Evolutionary conservation across 192 early-diverging fungal genomes (phyloP).

Genomic region (Mortierella hygrophila): DNA sequence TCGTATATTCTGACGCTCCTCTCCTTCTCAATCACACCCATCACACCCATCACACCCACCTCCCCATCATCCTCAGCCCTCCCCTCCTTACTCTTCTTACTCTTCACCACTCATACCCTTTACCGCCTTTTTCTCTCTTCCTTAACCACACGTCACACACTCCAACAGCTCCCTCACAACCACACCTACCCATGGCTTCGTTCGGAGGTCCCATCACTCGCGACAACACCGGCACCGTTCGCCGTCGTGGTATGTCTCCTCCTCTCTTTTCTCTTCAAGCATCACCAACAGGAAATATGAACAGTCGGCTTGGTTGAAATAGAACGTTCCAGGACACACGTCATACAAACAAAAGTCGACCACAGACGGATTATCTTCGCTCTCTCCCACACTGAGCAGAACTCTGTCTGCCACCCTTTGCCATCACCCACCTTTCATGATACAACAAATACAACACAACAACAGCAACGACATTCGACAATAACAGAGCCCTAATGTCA

Average conservation of each 20-base stretch:
- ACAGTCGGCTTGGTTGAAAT: not conserved
- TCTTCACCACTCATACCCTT: not conserved
- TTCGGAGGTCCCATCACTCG: constrained; percentile 49
- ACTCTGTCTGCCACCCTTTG: no score
- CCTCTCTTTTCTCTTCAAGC: not conserved
- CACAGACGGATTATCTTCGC: not conserved
- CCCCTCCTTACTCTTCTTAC: not conserved
- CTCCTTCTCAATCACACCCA: not conserved
- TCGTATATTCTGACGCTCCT: not conserved
- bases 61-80: not conserved
- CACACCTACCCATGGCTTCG: constrained; percentile 23
- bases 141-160: not conserved
- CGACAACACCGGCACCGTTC: constrained; percentile 46
- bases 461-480: no score
- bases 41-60: not conserved
- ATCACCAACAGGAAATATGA: not conserved
- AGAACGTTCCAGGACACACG: not conserved
- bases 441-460: no score
- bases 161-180: not conserved
- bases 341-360: constrained; percentile 1
- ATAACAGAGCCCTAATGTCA: no score
- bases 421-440: no score
- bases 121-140: not conserved
- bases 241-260: constrained; percentile 38
- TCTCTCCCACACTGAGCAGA: not conserved